Evolutionary conservation across 1,284 basidiomycete species (phyloP).

Genomic region (Ustilago bromivora): DNA sequence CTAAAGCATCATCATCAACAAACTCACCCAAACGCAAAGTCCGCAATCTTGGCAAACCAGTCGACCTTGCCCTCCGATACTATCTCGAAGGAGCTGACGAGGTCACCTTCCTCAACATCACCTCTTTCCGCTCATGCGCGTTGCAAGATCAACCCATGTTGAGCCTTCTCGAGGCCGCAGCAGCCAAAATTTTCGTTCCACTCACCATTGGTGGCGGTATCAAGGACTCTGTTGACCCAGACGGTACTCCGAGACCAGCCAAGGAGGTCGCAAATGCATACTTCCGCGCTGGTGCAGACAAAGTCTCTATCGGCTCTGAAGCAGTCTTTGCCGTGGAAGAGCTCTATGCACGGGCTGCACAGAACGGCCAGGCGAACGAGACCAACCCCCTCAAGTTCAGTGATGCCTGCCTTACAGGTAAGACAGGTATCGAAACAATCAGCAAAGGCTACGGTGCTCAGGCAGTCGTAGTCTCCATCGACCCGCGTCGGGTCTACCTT

Average conservation of each 20-base stretch:
- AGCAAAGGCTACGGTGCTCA: slow-evolving; percentile 91
- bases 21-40: slow-evolving; percentile 75
- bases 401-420: slow-evolving; percentile 63
- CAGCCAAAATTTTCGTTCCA: slow-evolving; percentile 94
- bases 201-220: slow-evolving; percentile 98
- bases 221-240: slow-evolving; percentile 94
- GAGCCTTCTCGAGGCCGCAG: slow-evolving; percentile 88
- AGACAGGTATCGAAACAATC: slow-evolving; percentile 92
- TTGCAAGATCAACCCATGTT: slow-evolving; percentile 98
- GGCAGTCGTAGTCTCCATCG: slow-evolving; percentile 97
- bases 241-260: slow-evolving; percentile 86
- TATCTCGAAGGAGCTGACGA: slow-evolving; percentile 93
- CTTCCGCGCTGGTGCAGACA: slow-evolving; percentile 97
- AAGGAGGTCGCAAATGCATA: slow-evolving; percentile 95
- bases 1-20: slow-evolving; percentile 14
- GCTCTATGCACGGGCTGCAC: slow-evolving; percentile 76
- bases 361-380: slow-evolving; percentile 75
- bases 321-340: slow-evolving; percentile 93
- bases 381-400: slow-evolving; percentile 53
- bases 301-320: slow-evolving; percentile 93
- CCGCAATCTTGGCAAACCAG: slow-evolving; percentile 97
- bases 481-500: slow-evolving; percentile 90
- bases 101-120: slow-evolving; percentile 97
- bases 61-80: slow-evolving; percentile 88
- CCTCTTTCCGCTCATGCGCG: slow-evolving; percentile 96